Conservation (phyloP, 805 yeast species). For the Sugiyamaella smithiae region DNA sequence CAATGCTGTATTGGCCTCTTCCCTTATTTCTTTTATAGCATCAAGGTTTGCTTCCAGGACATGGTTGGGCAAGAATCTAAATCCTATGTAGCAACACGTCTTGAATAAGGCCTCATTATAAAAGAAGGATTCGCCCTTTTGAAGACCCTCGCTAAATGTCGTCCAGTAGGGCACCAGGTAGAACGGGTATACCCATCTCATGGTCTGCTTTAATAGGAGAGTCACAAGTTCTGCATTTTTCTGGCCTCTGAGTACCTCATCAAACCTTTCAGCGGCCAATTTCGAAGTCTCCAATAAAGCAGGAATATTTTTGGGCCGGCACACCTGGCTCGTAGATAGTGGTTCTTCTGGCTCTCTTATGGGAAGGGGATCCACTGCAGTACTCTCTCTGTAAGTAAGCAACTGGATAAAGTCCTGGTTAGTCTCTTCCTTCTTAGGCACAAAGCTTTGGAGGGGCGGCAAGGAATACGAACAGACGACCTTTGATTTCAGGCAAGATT, state of each 20-base stretch:
- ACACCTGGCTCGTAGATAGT: conserved; percentile 2
- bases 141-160: conserved; percentile 3
- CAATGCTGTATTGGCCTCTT: not conserved
- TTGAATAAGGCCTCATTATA: conserved; percentile 7
- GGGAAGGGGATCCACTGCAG: conserved; percentile 7
- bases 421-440: not conserved
- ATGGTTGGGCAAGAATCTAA: conserved; percentile 3
- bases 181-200: conserved; percentile 5
- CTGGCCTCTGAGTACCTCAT: conserved; percentile 1
- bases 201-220: not conserved
- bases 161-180: conserved; percentile 10
- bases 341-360: conserved; percentile 1
- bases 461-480: conserved; percentile 1
- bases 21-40: conserved; percentile 4
- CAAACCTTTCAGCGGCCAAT: conserved; percentile 1
- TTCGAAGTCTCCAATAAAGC: conserved; percentile 2
- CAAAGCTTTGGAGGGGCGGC: conserved; percentile 12
- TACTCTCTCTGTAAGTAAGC: conserved; percentile 1
- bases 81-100: conserved; percentile 8
- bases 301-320: not conserved
- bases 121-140: conserved; percentile 1
- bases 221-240: conserved; percentile 5
- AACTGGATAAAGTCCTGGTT: conserved; percentile 1
- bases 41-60: conserved; percentile 5
- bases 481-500: conserved; percentile 5